Evolutionary conservation across 805 yeast species (phyloP), one percentile per base, ranked within the genome.

Genomic region (Lipomyces japonicus): DNA sequence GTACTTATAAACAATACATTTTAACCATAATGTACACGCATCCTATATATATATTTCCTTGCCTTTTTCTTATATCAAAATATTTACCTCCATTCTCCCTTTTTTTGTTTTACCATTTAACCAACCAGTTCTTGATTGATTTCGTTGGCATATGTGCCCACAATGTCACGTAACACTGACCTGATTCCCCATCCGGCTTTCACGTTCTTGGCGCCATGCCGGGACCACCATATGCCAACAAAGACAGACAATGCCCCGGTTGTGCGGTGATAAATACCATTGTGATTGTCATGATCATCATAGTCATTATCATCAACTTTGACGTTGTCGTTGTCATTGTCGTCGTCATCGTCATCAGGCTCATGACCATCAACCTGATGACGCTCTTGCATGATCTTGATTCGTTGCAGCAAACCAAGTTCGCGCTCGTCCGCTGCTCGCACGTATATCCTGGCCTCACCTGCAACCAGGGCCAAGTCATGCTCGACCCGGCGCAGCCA

Each of bases 181-280:
- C 54, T 26, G 16, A 50, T 42, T 3, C 54, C 54, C 54, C 54
- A 50, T 10, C 54, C 54, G 12, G 48, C 54, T 2, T 31, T 19
- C 12, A 46, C 50, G 18, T 24, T 28, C 2, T 25, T 39, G n/a
- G 54, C 50, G 16, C 53, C 53, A 32, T 45, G 36, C 21, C 51
- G 32, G 5, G 48, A 28, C 57, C 57, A 53, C 53, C 54, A 49
- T 24, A 48, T 40, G 3, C 54, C 57, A 12, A 53, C 45, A 41
- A 53, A 53, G 3, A 44, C 48, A 1, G 42, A 19, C 6, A 53
- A 28, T 10, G 37, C 9, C 16, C n/a, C 6, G 6, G 24, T 43
- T 14, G 25, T 30, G 38, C n/a, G 14, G 38, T 12, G n/a, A n/a
- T n/a, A n/a, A n/a, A n/a, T n/a, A n/a, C n/a, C n/a, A n/a, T n/a